Evolutionary conservation across 2,329 filamentous ascomycete genomes (phyloP).

Genomic region (Lachnellula hyalina): DNA sequence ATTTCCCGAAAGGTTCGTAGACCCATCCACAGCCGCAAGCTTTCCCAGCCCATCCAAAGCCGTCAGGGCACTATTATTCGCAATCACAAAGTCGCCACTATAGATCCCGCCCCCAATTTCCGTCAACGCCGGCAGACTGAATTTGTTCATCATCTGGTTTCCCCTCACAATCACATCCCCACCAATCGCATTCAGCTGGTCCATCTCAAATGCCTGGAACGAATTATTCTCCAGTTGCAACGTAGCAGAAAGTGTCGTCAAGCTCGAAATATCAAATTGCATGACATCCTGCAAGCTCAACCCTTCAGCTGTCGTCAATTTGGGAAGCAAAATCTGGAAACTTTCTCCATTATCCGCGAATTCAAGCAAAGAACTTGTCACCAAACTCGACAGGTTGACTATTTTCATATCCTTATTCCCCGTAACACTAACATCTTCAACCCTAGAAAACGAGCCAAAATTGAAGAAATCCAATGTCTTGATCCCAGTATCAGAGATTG

Average conservation of each 20-base stretch:
- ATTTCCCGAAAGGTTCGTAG: slow-evolving; percentile 1
- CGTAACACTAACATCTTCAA: slow-evolving; percentile 1
- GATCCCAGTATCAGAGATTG: slow-evolving; percentile 4
- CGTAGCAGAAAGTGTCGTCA: not conserved
- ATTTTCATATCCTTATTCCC: slow-evolving; percentile 2
- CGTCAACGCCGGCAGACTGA: not conserved
- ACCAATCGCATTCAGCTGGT: slow-evolving; percentile 4
- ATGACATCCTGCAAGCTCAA: not conserved
- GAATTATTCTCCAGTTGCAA: slow-evolving; percentile 1
- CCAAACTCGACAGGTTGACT: slow-evolving; percentile 5
- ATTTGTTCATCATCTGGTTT: not conserved
- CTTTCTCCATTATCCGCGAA: slow-evolving; percentile 3
- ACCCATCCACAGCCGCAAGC: slow-evolving; percentile 1
- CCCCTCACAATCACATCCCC: slow-evolving; percentile 4
- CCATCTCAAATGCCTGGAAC: slow-evolving; percentile 1
- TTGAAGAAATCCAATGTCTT: slow-evolving; percentile 7
- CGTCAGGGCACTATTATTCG: slow-evolving; percentile 3
- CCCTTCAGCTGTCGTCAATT: not conserved
- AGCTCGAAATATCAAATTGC: not conserved
- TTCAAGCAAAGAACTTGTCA: not conserved
- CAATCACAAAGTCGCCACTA: slow-evolving; percentile 1
- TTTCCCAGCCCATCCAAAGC: not conserved
- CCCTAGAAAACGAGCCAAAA: slow-evolving; percentile 1
- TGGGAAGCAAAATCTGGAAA: not conserved
- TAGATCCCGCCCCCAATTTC: not conserved